Evolutionary conservation across 2,329 filamentous ascomycete genomes (phyloP).

Genomic region (Orbilia ellipsospora): DNA sequence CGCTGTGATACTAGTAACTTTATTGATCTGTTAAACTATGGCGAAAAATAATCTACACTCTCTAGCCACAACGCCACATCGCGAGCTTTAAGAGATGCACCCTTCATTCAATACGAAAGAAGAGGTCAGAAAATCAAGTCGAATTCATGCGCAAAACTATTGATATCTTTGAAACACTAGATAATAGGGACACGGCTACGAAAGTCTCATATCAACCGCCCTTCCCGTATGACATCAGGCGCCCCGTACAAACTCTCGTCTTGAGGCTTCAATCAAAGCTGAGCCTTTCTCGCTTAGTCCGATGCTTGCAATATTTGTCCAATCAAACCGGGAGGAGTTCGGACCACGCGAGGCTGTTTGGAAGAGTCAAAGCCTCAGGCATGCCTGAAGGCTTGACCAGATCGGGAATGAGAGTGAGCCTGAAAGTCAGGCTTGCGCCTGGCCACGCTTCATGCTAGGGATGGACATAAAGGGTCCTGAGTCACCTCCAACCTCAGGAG

Average conservation of each 20-base stretch:
- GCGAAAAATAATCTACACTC: no score
- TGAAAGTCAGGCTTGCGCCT: constrained; percentile 39
- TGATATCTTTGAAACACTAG: no score
- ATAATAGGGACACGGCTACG: no score
- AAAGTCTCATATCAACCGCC: no score
- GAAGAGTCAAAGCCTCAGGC: constrained; percentile 53
- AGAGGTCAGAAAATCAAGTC: no score
- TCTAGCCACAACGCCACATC: no score
- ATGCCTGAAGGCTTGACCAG: constrained; percentile 31
- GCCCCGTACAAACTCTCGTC: background rate
- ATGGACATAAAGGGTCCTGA: constrained; percentile 38
- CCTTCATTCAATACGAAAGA: no score
- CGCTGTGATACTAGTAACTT: no score
- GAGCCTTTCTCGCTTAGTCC: constrained; percentile 26
- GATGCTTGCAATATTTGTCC: background rate
- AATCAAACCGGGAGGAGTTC: constrained; percentile 12
- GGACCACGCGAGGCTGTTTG: constrained; percentile 19
- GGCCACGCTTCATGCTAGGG: constrained; percentile 4
- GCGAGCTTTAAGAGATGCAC: no score
- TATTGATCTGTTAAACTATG: no score
- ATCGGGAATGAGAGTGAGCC: constrained; percentile 28
- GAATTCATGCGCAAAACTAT: no score
- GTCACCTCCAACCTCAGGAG: constrained; percentile 26
- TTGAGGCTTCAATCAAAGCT: background rate
- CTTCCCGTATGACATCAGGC: no score